These are phyloP conservation scores for Cornus controversa DNA, from an alignment of 148 eudicot genomes.

Conservation along the genomic window DNA sequence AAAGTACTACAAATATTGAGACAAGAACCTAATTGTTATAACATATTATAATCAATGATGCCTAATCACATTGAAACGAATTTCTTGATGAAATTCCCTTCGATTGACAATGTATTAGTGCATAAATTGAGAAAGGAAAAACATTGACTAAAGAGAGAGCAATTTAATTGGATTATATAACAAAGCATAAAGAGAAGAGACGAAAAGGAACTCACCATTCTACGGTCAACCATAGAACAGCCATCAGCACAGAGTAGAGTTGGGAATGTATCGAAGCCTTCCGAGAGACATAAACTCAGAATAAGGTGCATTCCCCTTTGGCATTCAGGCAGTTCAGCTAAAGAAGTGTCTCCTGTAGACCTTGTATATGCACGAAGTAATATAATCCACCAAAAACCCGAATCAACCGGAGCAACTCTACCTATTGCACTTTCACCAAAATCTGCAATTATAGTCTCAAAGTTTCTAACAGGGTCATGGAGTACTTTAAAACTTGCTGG, in stretches of 20 bases:
- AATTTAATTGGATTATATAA: slow-evolving; percentile 34
- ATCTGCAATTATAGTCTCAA: slow-evolving; percentile 50
- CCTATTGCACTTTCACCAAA: slow-evolving; percentile 64
- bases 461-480: slow-evolving; percentile 46
- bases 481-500: slow-evolving; percentile 67
- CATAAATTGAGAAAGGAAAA: too few relatives aligned
- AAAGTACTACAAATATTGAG: too few relatives aligned
- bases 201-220: slow-evolving; percentile 51
- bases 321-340: slow-evolving; percentile 55
- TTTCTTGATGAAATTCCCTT: too few relatives aligned
- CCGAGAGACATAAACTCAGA: slow-evolving; percentile 51
- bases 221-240: slow-evolving; percentile 63
- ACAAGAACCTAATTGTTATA: too few relatives aligned
- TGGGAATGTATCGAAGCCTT: slow-evolving; percentile 64
- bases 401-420: slow-evolving; percentile 66
- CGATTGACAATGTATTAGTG: too few relatives aligned
- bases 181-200: not conserved
- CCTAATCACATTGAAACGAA: too few relatives aligned
- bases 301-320: slow-evolving; percentile 62
- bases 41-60: too few relatives aligned
- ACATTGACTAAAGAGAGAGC: too few relatives aligned
- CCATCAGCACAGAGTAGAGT: slow-evolving; percentile 61
- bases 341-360: slow-evolving; percentile 54
- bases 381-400: slow-evolving; percentile 71
- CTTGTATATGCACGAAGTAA: slow-evolving; percentile 55